A percentile compares a stretch with the other conserved stretches of the same genome.
phyloP scores from a whole-genome alignment of 129 eudicot species.

The Saussurea involucrata region DNA sequence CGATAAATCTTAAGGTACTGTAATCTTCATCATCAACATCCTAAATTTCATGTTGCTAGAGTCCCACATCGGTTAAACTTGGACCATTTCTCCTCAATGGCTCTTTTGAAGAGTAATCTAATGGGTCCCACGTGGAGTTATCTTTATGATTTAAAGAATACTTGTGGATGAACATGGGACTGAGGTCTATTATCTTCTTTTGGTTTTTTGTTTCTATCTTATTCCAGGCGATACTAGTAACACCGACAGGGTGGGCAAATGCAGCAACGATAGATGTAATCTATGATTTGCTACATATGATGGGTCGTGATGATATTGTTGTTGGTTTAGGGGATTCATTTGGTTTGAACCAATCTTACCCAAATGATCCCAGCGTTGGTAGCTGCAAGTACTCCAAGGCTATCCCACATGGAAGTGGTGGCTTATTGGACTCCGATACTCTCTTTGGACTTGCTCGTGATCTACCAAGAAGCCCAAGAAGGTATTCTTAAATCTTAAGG shows the following conservation, averaged over 20 bases:
- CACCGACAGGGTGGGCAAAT: slow-evolving; percentile 90
- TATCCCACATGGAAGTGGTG: slow-evolving; percentile 92
- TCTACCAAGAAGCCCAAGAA: slow-evolving; percentile 80
- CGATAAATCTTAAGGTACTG: slow-evolving; percentile 68
- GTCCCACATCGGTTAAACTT: too few relatives aligned
- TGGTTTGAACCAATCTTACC: slow-evolving; percentile 67
- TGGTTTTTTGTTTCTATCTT: background rate
- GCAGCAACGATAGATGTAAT: slow-evolving; percentile 79
- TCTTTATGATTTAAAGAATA: background rate
- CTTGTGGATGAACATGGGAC: background rate
- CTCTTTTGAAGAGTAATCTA: background rate
- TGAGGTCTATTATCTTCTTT: background rate
- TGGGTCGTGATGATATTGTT: slow-evolving; percentile 92
- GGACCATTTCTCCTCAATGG: background rate
- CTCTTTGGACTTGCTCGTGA: slow-evolving; percentile 79
- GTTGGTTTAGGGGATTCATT: slow-evolving; percentile 79
- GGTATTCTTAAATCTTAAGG: slow-evolving; percentile 25
- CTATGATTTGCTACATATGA: slow-evolving; percentile 89
- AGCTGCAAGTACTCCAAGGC: slow-evolving; percentile 72
- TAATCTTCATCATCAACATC: background rate
- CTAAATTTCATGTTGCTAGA: background rate
- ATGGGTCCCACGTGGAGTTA: background rate
- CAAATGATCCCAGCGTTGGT: slow-evolving; percentile 41
- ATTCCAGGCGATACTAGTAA: slow-evolving; percentile 71
- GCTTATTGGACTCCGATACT: slow-evolving; percentile 82